Percentiles rank a stretch among this genome's conserved stretches.
Evolutionary conservation across 2,329 filamentous ascomycete species (phyloP).

Genomic region (Pseudogymnoascus pannorum): DNA sequence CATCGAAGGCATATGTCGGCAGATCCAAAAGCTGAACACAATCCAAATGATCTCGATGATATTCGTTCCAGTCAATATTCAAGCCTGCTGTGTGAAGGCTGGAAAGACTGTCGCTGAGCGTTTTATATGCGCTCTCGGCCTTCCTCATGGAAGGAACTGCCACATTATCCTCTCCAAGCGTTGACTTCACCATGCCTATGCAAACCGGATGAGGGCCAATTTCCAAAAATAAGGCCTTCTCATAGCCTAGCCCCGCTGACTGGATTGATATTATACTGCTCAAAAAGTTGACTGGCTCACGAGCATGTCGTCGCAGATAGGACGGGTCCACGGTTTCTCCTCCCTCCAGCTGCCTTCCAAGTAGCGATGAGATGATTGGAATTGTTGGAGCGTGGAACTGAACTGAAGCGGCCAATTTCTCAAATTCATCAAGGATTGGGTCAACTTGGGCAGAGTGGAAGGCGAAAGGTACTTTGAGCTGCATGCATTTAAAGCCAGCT

Average conservation of each 20-base stretch:
- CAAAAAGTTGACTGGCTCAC: constrained; percentile 63
- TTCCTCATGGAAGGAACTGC: constrained; percentile 55
- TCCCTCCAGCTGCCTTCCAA: constrained; percentile 51
- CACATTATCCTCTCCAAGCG: constrained; percentile 46
- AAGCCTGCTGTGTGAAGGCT: constrained; percentile 56
- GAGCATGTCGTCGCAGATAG: constrained; percentile 58
- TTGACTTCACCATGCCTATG: constrained; percentile 59
- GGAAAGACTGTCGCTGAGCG: constrained; percentile 49
- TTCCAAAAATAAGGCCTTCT: constrained; percentile 64
- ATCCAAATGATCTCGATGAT: constrained; percentile 53
- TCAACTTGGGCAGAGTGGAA: constrained; percentile 62
- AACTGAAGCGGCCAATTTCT: constrained; percentile 44
- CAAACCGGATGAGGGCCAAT: constrained; percentile 68
- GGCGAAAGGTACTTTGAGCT: constrained; percentile 58
- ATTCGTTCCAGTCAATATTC: constrained; percentile 63
- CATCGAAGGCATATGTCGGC: constrained; percentile 61
- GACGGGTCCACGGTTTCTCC: constrained; percentile 48
- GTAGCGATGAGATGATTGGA: constrained; percentile 61
- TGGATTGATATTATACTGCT: constrained; percentile 53
- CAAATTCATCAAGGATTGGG: constrained; percentile 53
- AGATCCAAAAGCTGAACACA: constrained; percentile 55
- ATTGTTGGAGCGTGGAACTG: constrained; percentile 48
- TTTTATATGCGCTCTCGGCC: constrained; percentile 57
- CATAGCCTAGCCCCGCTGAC: constrained; percentile 51
- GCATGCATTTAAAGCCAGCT: constrained; percentile 51